Percentiles rank a stretch among this genome's conserved stretches.
Conservation (phyloP, 1,139 yeast species). For the Kazachstania sp. region DNA sequence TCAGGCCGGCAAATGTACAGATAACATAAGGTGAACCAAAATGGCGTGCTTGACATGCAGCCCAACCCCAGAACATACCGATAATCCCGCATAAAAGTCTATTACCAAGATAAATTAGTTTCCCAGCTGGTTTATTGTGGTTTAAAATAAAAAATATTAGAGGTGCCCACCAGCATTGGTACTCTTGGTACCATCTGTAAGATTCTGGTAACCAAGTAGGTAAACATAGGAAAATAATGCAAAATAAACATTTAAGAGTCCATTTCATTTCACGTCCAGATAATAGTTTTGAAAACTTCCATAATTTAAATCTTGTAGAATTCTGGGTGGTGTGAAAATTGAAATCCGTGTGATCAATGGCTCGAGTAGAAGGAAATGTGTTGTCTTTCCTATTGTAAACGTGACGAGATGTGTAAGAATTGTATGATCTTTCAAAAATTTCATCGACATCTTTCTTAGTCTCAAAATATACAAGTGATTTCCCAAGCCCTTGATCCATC, state of each 20-base stretch:
- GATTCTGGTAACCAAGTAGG: conserved; percentile 39
- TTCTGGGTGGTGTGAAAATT: conserved; percentile 33
- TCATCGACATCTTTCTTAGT: conserved; percentile 41
- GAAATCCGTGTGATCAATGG: conserved; percentile 35
- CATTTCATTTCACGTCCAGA: conserved; percentile 37
- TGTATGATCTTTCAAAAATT: conserved; percentile 38
- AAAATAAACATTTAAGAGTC: conserved; percentile 36
- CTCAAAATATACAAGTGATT: conserved; percentile 37
- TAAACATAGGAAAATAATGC: conserved; percentile 33
- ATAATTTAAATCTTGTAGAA: conserved; percentile 31
- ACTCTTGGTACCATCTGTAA: conserved; percentile 35
- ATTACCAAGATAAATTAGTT: conserved; percentile 32
- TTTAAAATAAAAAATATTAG: conserved; percentile 34
- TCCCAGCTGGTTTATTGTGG: conserved; percentile 40
- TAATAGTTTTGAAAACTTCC: conserved; percentile 33
- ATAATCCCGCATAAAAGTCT: conserved; percentile 33
- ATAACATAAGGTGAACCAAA: conserved; percentile 35
- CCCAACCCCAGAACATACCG: conserved; percentile 43
- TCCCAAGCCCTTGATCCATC: conserved; percentile 41
- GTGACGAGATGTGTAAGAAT: conserved; percentile 36
- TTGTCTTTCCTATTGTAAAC: conserved; percentile 11
- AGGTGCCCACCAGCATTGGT: conserved; percentile 39
- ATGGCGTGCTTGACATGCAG: conserved; percentile 35
- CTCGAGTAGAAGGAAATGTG: conserved; percentile 22
- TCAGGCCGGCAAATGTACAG: conserved; percentile 35